Conservation (phyloP, 108 stramenopile species). For the Skeletonema tropicum region DNA sequence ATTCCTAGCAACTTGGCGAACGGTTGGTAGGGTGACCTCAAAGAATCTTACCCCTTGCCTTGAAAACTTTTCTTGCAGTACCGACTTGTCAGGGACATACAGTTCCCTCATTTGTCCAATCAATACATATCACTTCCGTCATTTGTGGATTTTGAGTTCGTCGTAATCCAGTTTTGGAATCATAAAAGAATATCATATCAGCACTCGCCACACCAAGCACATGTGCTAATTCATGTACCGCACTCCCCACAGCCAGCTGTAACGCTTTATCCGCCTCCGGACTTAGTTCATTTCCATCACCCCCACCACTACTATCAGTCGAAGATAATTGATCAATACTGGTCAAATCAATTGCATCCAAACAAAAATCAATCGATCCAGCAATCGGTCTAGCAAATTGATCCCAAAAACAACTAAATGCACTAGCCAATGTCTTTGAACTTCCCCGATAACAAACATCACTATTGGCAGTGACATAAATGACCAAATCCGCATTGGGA, state of each 20-base stretch:
- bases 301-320: not conserved
- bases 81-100: conserved; percentile 34
- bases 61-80: conserved; percentile 25
- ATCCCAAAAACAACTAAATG: conserved; percentile 47
- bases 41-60: conserved; percentile 47
- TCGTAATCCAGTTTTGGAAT: conserved; percentile 46
- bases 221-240: conserved; percentile 53
- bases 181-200: conserved; percentile 47
- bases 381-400: conserved; percentile 54
- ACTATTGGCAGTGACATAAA: conserved; percentile 48
- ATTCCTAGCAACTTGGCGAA: conserved; percentile 53
- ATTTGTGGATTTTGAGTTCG: conserved; percentile 48
- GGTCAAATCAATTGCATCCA: conserved; percentile 40
- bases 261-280: conserved; percentile 15
- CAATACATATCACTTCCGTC: conserved; percentile 36
- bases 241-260: conserved; percentile 45
- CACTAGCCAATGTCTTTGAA: conserved; percentile 38
- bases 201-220: conserved; percentile 52
- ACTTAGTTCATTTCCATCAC: not conserved
- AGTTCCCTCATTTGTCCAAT: conserved; percentile 24
- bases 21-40: conserved; percentile 56
- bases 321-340: not conserved
- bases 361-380: conserved; percentile 51
- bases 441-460: not conserved
- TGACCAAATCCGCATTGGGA: conserved; percentile 35